A percentile compares a stretch with the other conserved stretches of the same genome.
These are phyloP conservation scores for Mortierella sp. DNA, from an alignment of 371 early-diverging fungal species.

Conservation along the genomic window DNA sequence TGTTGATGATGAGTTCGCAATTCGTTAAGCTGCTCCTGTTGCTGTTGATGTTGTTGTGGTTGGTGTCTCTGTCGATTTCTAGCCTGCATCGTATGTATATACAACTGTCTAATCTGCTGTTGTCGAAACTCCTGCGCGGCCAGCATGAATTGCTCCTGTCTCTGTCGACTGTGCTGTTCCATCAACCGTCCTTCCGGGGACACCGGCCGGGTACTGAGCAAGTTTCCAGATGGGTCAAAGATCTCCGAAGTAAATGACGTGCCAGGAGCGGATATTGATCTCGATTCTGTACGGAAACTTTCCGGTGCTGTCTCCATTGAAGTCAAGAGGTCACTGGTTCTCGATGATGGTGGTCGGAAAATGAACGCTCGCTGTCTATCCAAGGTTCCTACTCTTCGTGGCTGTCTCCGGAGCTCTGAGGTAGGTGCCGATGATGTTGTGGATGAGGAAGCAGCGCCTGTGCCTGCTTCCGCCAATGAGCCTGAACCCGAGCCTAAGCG, in stretches of 20 bases:
- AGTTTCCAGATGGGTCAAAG: background rate
- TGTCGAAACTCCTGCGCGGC: slow-evolving; percentile 35
- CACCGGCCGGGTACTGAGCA: background rate
- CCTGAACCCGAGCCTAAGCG: no score
- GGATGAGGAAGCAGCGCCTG: background rate
- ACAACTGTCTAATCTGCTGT: slow-evolving; percentile 22
- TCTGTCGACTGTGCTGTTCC: slow-evolving; percentile 7
- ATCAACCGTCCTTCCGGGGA: slow-evolving; percentile 1
- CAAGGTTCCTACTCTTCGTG: slow-evolving; percentile 13
- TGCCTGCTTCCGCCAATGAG: no score
- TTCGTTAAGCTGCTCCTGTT: background rate
- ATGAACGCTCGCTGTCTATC: slow-evolving; percentile 29
- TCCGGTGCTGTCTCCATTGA: slow-evolving; percentile 26
- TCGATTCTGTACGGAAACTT: slow-evolving; percentile 10
- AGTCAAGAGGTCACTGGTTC: background rate
- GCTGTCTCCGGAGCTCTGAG: no score
- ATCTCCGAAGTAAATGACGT: background rate
- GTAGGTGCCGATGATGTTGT: background rate
- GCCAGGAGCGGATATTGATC: background rate
- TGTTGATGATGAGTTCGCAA: slow-evolving; percentile 9
- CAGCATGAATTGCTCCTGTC: slow-evolving; percentile 8
- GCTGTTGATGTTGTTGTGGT: slow-evolving; percentile 8
- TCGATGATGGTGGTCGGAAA: slow-evolving; percentile 14
- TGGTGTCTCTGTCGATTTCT: slow-evolving; percentile 12
- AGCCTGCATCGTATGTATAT: slow-evolving; percentile 22